Percentiles rank a stretch among this genome's conserved stretches.
Evolutionary conservation across 768 basidiomycete genomes (phyloP).

Genomic region (Hericium erinaceus): DNA sequence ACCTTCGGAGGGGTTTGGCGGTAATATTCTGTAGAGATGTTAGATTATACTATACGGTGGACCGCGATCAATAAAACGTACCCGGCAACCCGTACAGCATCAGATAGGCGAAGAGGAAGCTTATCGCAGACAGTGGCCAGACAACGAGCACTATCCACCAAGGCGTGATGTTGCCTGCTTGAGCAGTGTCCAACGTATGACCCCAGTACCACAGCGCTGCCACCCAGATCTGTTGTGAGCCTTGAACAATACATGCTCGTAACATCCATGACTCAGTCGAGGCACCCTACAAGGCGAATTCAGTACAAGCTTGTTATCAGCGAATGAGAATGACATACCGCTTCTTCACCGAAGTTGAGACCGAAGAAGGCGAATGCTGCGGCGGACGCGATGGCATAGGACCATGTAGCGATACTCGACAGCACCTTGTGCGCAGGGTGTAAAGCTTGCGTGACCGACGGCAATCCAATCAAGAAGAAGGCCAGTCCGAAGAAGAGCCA

Average conservation of each 20-base stretch:
- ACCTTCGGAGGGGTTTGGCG: constrained; percentile 92
- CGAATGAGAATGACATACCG: constrained; percentile 35
- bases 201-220: constrained; percentile 97
- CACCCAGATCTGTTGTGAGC: constrained; percentile 93
- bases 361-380: constrained; percentile 92
- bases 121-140: constrained; percentile 76
- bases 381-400: constrained; percentile 86
- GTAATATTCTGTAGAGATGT: constrained; percentile 56
- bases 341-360: constrained; percentile 95
- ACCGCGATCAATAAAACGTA: constrained; percentile 20
- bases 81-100: constrained; percentile 85
- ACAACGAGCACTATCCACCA: constrained; percentile 78
- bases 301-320: constrained; percentile 4
- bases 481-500: constrained; percentile 90
- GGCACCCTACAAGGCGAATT: constrained; percentile 48
- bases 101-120: constrained; percentile 70
- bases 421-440: constrained; percentile 55
- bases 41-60: background rate
- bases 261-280: constrained; percentile 92
- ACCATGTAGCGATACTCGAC: constrained; percentile 78
- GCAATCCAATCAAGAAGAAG: constrained; percentile 87
- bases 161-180: constrained; percentile 49
- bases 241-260: constrained; percentile 88
- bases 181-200: constrained; percentile 54
- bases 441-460: constrained; percentile 58